Base-by-base conservation (phyloP, 2,329 filamentous ascomycete species). In the Alternaria triticimaculans region DNA sequence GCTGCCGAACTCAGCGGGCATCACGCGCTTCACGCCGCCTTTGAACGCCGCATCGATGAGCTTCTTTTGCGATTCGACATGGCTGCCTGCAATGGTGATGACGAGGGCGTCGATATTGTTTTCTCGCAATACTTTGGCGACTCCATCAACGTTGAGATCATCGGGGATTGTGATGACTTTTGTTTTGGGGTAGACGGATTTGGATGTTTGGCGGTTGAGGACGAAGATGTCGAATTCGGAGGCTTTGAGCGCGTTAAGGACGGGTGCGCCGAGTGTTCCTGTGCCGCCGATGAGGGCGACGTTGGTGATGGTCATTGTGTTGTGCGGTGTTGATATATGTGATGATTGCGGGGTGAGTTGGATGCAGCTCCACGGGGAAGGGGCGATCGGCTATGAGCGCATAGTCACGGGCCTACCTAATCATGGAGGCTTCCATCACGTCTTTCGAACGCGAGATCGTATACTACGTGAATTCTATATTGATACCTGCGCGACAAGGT, bases 1-100 rank as follows among this genome's bases (percentile, higher is more conserved):
- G 59, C 75, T 78, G 11, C 80, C 84, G 65, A 86, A 91, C 60
- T 92, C 89, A 18, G 87, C 87, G 1, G 88, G 87, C 8, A 89
- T 86, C 66, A 89, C 87, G 6, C 87, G 83, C 65, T 85, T 85
- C 6, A 91, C 88, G 1, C 87, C 86, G 1, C 86, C 86, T 3
- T 83, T 81, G 50, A 87, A 80, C 8, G 87, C 86, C 1, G 89
- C 89, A 25, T 90, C 84, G 54, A 90, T 82, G 21, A 90, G 80
- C 10, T 78, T 77, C 59, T 81, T 83, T 71, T 88, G 86, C 4
- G 84, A 74, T 2, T 75, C 75, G 23, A 83, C 78, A 12, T 78
- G 75, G n/a, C 80, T 81, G 7, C 82, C 82, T 28, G 87, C 79
- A 3, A 84, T 82, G 6, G 82, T 79, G 48, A 90, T 79, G 49